A percentile compares a stretch with the other conserved stretches of the same genome.
phyloP scores from a whole-genome alignment of 1,139 yeast species.

The Hyphopichia wangnamkhiaoensis region DNA sequence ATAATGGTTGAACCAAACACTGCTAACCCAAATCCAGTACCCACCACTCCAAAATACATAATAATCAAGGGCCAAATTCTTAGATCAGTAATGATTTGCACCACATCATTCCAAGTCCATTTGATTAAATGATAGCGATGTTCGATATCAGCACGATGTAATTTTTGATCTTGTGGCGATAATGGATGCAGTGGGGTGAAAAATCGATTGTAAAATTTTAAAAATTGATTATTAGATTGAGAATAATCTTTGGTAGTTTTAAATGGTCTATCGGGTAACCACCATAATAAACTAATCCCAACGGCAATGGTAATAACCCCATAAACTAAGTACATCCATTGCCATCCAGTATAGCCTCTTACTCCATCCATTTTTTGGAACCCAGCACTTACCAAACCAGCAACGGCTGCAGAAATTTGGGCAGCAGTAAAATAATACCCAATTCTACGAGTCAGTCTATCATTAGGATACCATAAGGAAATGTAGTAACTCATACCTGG shows the following conservation, averaged over 20 bases:
- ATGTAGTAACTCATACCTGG: conserved; percentile 89
- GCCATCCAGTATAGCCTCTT: conserved; percentile 78
- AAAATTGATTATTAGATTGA: conserved; percentile 13
- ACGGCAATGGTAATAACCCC: conserved; percentile 70
- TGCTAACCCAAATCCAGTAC: conserved; percentile 82
- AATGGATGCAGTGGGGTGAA: conserved; percentile 54
- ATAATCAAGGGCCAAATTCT: conserved; percentile 79
- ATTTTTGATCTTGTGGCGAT: conserved; percentile 47
- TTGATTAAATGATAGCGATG: conserved; percentile 34
- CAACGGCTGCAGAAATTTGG: conserved; percentile 81
- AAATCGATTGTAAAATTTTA: conserved; percentile 20
- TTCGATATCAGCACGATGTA: conserved; percentile 69
- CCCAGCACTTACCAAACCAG: conserved; percentile 85
- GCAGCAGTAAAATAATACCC: conserved; percentile 94
- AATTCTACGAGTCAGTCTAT: conserved; percentile 73
- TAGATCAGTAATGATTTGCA: conserved; percentile 56
- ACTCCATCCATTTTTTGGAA: conserved; percentile 79
- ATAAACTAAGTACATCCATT: conserved; percentile 81
- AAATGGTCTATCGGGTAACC: conserved; percentile 78
- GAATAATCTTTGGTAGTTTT: conserved; percentile 14
- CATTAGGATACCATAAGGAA: conserved; percentile 83
- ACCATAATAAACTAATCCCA: conserved; percentile 70
- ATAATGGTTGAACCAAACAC: conserved; percentile 87
- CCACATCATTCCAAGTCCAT: conserved; percentile 67
- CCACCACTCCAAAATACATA: conserved; percentile 93